A percentile compares a stretch with the other conserved stretches of the same genome.
phyloP scores from a whole-genome alignment of 1,139 yeast genomes.

The Magnusiomyces suaveolens region DNA sequence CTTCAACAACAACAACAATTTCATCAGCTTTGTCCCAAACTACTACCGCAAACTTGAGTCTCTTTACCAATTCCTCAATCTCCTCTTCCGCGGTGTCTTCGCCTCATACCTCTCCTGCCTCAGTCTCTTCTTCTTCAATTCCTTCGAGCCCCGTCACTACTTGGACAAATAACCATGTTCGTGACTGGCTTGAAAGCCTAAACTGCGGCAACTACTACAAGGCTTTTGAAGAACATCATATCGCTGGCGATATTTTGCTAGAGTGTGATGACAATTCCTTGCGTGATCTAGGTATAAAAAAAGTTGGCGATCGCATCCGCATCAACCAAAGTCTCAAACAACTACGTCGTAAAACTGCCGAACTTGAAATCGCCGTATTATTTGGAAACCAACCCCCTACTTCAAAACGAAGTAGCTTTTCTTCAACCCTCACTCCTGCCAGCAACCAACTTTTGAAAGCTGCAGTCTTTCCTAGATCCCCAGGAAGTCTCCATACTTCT shows the following conservation, averaged over 20 bases:
- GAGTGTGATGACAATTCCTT: slow-evolving; percentile 62
- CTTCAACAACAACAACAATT: no score
- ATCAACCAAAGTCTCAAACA: slow-evolving; percentile 42
- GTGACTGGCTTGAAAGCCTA: slow-evolving; percentile 27
- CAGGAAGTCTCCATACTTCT: background rate
- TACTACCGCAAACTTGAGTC: slow-evolving; percentile 4
- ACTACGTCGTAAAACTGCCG: slow-evolving; percentile 15
- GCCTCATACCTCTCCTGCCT: slow-evolving; percentile 8
- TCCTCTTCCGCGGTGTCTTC: slow-evolving; percentile 2
- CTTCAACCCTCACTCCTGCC: background rate
- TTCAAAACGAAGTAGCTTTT: slow-evolving; percentile 2
- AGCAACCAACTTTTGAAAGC: background rate
- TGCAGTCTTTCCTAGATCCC: background rate
- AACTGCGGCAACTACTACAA: slow-evolving; percentile 22
- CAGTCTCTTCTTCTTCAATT: slow-evolving; percentile 11
- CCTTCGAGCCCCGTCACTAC: slow-evolving; percentile 12
- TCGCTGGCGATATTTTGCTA: slow-evolving; percentile 50
- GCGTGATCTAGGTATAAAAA: slow-evolving; percentile 62
- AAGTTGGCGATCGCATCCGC: slow-evolving; percentile 74
- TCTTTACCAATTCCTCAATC: background rate
- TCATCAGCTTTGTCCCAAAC: background rate
- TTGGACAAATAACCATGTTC: slow-evolving; percentile 29
- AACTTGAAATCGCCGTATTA: background rate
- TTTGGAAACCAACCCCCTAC: background rate
- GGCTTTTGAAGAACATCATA: slow-evolving; percentile 38